Evolutionary conservation across 2,329 filamentous ascomycete genomes (phyloP), one percentile per base, ranked within the genome.

Genomic region (Seiridium cupressi): DNA sequence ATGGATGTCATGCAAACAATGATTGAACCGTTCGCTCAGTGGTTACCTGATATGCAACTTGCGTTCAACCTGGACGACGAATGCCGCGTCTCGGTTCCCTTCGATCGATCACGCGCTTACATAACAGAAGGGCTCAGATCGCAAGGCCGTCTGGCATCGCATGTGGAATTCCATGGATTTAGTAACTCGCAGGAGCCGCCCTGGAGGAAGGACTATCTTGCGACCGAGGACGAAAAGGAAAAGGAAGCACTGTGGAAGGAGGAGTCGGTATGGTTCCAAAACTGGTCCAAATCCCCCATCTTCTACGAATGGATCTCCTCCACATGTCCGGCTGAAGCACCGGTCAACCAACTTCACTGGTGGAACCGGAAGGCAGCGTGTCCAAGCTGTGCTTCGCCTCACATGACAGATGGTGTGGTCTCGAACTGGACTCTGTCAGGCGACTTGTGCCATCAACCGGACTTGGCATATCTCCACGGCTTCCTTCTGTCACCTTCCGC

Each of bases 1-100:
- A 67, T 75, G 61, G 70, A 74, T 11, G 68, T 69, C 4, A 68
- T 79, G 55, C 69, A 69, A 32, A 68, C 69, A 1, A 78, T 79
- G 72, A 65, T 79, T 3, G 64, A 69, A 44, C 73, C 79, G 7
- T 76, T 82, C 63, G 73, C 74, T 5, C 63, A 75, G 58, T 76
- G 76, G 65, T 68, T 84, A 9, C 81, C 81, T 1, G 77, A 84
- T 60, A 81, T 84, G 77, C 79, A 83, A 61, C 74, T 84, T 18
- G 79, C 80, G 6, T 81, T 83, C 69, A 84, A 83, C 61, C 71
- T 76, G 6, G 74, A 81, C 59, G 80, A 83, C 66, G 79, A 83
- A 63, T 80, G 80, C 44, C 77, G 81, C 10, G 72, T 83, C 10
- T 72, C 81, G 32, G 72, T 81, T 1, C 73, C 78, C 3, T 76